These are phyloP conservation scores for Cercophora scortea DNA, from an alignment of 495 filamentous ascomycete species.

Conservation along the genomic window DNA sequence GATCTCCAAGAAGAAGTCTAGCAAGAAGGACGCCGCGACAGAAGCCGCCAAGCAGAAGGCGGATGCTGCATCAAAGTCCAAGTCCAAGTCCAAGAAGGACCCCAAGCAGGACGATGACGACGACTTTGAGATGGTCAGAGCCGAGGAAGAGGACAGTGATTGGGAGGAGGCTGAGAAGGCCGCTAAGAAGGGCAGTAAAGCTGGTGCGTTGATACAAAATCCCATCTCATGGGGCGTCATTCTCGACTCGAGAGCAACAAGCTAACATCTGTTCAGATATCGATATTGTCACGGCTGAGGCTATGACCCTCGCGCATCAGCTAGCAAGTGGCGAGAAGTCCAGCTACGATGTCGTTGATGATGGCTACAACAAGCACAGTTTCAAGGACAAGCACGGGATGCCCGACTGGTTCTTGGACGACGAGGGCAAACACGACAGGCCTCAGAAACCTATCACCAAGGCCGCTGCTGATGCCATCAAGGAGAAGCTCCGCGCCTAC, in stretches of 20 bases:
- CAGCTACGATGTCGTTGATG: conserved; percentile 70
- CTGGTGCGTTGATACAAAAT: conserved; percentile 11
- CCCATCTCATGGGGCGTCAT: conserved; percentile 41
- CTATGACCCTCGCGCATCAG: conserved; percentile 94
- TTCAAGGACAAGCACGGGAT: conserved; percentile 90
- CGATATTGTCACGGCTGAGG: conserved; percentile 97
- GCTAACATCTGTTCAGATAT: conserved; percentile 58
- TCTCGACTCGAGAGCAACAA: background rate
- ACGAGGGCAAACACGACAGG: conserved; percentile 77
- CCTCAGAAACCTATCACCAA: conserved; percentile 81
- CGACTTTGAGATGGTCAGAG: conserved; percentile 49
- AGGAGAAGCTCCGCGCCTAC: conserved; percentile 85
- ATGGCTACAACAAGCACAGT: conserved; percentile 84
- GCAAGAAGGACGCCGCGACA: background rate
- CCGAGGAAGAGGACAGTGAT: conserved; percentile 45
- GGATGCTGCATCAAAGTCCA: background rate
- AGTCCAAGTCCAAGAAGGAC: conserved; percentile 2
- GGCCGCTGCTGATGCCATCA: conserved; percentile 85
- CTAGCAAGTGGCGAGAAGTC: conserved; percentile 81
- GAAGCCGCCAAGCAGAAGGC: background rate
- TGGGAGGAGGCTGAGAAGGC: conserved; percentile 63
- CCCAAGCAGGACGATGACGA: conserved; percentile 13
- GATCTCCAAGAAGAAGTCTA: background rate
- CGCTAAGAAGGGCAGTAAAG: conserved; percentile 51
- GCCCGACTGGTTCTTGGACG: conserved; percentile 96